Evolutionary conservation across 305 asterid species (phyloP), one percentile per base, ranked within the genome.

Genomic region (Fraxinus sp.): DNA sequence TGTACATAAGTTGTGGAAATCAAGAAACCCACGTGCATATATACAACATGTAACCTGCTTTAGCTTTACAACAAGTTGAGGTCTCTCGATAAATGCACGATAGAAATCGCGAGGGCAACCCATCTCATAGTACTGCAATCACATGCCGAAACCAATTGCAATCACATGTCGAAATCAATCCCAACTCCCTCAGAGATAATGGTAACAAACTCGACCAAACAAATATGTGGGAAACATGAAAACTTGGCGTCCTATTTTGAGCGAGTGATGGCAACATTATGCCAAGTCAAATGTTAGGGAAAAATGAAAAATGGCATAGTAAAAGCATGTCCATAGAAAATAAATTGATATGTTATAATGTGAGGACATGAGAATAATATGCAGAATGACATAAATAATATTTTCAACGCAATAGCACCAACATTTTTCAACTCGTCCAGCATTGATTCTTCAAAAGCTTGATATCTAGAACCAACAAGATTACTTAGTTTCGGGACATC

Each of bases 361-460:
- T 11, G 33, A 78, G 73, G 64, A 72, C 36, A 9, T 32, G 75
- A 14, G 32, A 39, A 28, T n/a, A 11, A 0, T 39, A 30, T 5
- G 37, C 41, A 30, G 76, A 70, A 13, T 70, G 18, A 57, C 26
- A 57, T 57, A 57, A 57, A 57, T 18, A 57, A 72, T 14, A 57
- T 14, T 64, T 18, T 39, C 49, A 52, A 22, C 11, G n/a, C 9
- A 81, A 52, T 33, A 66, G 49, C 75, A 71, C 88, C 76, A 11
- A 91, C 98, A 96, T 90, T 89, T 77, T 71, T 89, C 90, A 94
- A 7, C 86, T 96, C 93, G n/a, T 94, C 94, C 80, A 95, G 87
- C 68, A 95, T 97, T 0, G 95, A 89, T 77, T 91, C 91, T 90
- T 95, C 99, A 86, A 81, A 90, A 37, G 91, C 90, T 83, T 94